These are phyloP conservation scores for Urostyla sp. DNA, from an alignment of 73 alveolate genomes.

Conservation along the genomic window DNA sequence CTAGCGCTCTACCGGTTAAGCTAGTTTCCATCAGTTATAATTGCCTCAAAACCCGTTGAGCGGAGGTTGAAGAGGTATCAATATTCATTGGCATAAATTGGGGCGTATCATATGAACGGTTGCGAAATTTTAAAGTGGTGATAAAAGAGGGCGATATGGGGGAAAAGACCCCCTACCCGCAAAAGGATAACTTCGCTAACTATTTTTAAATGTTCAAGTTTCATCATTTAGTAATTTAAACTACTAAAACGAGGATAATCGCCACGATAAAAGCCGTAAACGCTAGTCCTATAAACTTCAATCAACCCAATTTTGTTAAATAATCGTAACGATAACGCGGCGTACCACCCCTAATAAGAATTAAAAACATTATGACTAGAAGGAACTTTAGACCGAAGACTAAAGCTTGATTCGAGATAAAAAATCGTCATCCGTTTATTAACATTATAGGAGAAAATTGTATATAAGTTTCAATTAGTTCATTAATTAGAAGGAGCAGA, in stretches of 20 bases:
- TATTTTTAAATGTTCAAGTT: neutral
- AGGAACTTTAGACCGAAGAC: constrained; percentile 26
- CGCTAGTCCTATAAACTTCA: constrained; percentile 28
- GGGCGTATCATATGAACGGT: too few relatives aligned
- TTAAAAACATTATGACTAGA: constrained; percentile 17
- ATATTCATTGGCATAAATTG: too few relatives aligned
- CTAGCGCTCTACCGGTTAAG: constrained; percentile 58
- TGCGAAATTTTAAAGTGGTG: too few relatives aligned
- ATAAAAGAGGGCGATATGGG: too few relatives aligned
- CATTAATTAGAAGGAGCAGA: too few relatives aligned
- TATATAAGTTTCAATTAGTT: too few relatives aligned
- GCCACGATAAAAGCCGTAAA: neutral
- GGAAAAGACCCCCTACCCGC: too few relatives aligned
- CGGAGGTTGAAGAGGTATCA: neutral
- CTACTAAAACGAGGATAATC: neutral
- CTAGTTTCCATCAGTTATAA: constrained; percentile 39
- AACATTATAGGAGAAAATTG: neutral
- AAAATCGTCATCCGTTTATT: neutral
- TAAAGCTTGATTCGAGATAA: neutral
- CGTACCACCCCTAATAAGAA: constrained; percentile 49
- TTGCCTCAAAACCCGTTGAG: neutral
- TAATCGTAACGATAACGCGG: constrained; percentile 55
- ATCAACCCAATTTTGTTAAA: constrained; percentile 51
- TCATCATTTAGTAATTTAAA: neutral
- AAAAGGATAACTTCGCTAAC: too few relatives aligned